These are phyloP conservation scores for Tillandsia leiboldiana DNA, from an alignment of 176 grass and related monocot genomes.

Conservation along the genomic window DNA sequence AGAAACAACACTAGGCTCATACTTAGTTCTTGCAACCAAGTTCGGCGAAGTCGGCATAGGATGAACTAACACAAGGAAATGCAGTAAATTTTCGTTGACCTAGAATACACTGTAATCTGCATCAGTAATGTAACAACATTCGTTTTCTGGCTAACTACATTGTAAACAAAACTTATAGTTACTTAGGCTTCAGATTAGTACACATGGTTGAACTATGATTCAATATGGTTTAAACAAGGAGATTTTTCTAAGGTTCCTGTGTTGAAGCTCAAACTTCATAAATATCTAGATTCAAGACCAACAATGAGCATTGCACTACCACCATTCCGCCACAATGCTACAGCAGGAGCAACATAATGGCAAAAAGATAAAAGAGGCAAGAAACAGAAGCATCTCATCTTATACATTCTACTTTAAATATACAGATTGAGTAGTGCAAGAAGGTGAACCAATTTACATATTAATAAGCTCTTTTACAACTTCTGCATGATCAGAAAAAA, in stretches of 20 bases:
- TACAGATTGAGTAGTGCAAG: neutral
- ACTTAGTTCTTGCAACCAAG: neutral
- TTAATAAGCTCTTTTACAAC: neutral
- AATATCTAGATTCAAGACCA: neutral
- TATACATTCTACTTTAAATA: neutral
- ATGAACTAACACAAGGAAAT: slow-evolving; percentile 9
- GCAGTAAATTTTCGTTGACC: neutral
- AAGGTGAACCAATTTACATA: neutral
- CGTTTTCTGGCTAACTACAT: neutral
- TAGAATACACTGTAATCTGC: slow-evolving; percentile 4
- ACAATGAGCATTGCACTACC: neutral
- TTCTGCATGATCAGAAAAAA: neutral
- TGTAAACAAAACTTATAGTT: neutral
- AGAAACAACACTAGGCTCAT: neutral
- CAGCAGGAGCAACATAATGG: neutral
- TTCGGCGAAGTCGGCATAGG: neutral
- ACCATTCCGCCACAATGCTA: neutral
- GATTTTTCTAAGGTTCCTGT: neutral
- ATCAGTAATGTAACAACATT: neutral
- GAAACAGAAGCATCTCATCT: neutral
- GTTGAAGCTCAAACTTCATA: neutral
- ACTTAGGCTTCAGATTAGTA: neutral
- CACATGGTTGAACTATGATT: neutral
- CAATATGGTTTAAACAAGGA: neutral
- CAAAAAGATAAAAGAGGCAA: neutral